A percentile compares a stretch with the other conserved stretches of the same genome.
Conservation (phyloP, 345 rosid genomes). For the Turnera subulata region DNA sequence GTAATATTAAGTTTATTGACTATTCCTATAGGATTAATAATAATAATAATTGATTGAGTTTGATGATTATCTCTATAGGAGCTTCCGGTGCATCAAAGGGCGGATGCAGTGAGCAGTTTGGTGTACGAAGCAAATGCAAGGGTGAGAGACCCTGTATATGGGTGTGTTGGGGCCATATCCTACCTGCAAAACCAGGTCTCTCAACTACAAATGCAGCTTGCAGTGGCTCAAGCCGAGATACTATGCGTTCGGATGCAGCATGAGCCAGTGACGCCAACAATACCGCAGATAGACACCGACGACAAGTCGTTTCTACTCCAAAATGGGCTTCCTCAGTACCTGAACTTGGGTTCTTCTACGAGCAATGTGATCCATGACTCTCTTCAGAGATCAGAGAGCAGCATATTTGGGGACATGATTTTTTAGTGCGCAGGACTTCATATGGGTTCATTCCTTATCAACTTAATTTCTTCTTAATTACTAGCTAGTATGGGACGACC, state of each 20-base stretch:
- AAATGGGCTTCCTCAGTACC: slow-evolving; percentile 33
- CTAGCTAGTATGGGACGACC: too few species aligned
- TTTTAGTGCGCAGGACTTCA: too few species aligned
- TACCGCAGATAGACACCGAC: slow-evolving; percentile 30
- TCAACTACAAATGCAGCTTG: slow-evolving; percentile 78
- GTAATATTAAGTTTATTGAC: too few species aligned
- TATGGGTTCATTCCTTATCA: too few species aligned
- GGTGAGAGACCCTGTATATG: slow-evolving; percentile 79
- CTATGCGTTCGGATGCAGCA: slow-evolving; percentile 78
- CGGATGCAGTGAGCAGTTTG: slow-evolving; percentile 74
- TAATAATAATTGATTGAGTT: too few species aligned
- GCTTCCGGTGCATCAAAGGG: slow-evolving; percentile 69
- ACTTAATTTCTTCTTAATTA: too few species aligned
- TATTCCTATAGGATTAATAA: too few species aligned
- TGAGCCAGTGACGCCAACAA: slow-evolving; percentile 34
- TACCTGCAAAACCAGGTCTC: slow-evolving; percentile 75
- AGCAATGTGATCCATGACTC: slow-evolving; percentile 59
- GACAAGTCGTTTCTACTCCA: slow-evolving; percentile 42
- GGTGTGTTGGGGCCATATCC: slow-evolving; percentile 80
- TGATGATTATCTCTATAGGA: slow-evolving; percentile 51
- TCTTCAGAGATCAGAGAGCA: slow-evolving; percentile 37
- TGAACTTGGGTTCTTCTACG: slow-evolving; percentile 51
- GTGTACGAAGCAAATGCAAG: slow-evolving; percentile 82
- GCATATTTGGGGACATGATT: slow-evolving; percentile 47
- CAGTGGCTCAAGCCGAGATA: slow-evolving; percentile 75